Base-by-base conservation (phyloP, 2,329 filamentous ascomycete genomes). In the Alternaria brassicicola region DNA sequence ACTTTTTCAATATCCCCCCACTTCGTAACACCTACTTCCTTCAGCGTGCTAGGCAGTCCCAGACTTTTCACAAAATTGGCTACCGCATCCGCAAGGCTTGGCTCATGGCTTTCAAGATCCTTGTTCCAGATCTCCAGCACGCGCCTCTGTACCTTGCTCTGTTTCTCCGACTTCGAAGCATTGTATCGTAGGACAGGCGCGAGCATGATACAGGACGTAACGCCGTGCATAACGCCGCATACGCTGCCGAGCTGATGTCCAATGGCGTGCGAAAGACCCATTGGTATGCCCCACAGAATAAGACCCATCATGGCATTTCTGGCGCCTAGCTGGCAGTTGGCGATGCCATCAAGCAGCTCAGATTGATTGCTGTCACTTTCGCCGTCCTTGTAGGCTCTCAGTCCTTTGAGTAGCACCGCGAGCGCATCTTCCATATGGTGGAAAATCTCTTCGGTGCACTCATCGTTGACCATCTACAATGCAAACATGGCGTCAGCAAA, bases 201-300 rank as follows among this genome's bases (percentile, higher is more conserved):
- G 13, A 70, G 49, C 57, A 70, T 63, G 21, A 70, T 61, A 26
- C 68, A 69, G 2, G 62, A 62, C 13, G 68, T 68, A 7, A 68
- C 50, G 10, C 68, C 68, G 55, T 70, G 68, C 63, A 67, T 62
- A 17, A 70, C 61, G 15, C 59, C 62, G 42, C 60, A 63, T 12
- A 56, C 42, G 21, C 68, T 69, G 7, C 65, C 65, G 3, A 69
- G 55, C 50, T 68, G 65, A 41, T 66, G 67, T 21, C 65, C 67
- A 33, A 69, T 70, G 2, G 66, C 65, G 38, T 69, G 67, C 10
- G 63, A 67, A 13, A 66, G 52, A 3, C 68, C 67, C 60, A 67
- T 64, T 6, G 64, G 63, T 23, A 69, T 49, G 25, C 39, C 58
- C 53, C 62, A 67, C 7, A 61, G 25, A 1, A 69, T 52, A 6